These are phyloP conservation scores for Hypoxylon sp. DNA, from an alignment of 2,329 filamentous ascomycete genomes.

Conservation along the genomic window DNA sequence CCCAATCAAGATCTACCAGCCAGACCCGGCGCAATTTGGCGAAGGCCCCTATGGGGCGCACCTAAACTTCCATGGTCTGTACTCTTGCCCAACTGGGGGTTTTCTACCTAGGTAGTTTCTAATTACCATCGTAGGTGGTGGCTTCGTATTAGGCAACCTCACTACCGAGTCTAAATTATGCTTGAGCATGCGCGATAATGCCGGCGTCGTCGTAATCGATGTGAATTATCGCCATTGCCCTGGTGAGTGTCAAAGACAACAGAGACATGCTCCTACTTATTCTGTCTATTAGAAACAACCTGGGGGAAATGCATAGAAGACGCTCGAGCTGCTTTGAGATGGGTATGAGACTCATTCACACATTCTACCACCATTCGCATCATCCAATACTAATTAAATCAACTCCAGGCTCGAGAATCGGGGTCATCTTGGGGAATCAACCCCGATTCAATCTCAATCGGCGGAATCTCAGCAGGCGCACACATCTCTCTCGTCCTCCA, in stretches of 20 bases:
- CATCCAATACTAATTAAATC: constrained; percentile 13
- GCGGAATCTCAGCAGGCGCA: constrained; percentile 59
- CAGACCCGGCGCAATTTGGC: constrained; percentile 52
- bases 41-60: constrained; percentile 55
- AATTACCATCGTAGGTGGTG: constrained; percentile 52
- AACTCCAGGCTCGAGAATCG: constrained; percentile 49
- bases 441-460: constrained; percentile 56
- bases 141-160: constrained; percentile 58
- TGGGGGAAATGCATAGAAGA: constrained; percentile 59
- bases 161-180: constrained; percentile 55
- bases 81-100: not conserved
- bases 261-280: not conserved
- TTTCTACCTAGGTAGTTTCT: not conserved
- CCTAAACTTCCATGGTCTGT: constrained; percentile 56
- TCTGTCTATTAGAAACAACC: constrained; percentile 48
- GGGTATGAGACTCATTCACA: constrained; percentile 50
- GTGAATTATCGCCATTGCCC: constrained; percentile 60
- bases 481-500: constrained; percentile 57
- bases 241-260: constrained; percentile 47
- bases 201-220: constrained; percentile 58
- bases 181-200: constrained; percentile 56
- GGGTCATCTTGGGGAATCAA: constrained; percentile 53
- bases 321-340: constrained; percentile 56
- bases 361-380: not conserved
- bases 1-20: constrained; percentile 55